A percentile compares a stretch with the other conserved stretches of the same genome.
phyloP scores from a whole-genome alignment of 1,284 basidiomycete species.

The Schizophyllum commune region DNA sequence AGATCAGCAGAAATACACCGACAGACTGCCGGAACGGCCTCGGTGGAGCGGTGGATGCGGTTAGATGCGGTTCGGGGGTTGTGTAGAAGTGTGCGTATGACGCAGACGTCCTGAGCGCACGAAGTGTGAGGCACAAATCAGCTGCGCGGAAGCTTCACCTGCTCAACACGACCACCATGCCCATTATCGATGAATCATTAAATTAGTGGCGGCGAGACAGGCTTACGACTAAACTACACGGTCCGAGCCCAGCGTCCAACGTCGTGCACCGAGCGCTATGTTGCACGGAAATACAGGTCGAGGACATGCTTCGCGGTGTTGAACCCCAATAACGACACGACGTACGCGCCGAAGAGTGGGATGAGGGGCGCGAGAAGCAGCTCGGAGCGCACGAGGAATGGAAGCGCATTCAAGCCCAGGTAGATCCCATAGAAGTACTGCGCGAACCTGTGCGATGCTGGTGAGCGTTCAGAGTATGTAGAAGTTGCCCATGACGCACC shows the following conservation, averaged over 20 bases:
- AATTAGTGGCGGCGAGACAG: neutral
- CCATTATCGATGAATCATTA: neutral
- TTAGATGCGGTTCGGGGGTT: no score
- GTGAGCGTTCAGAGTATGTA: neutral
- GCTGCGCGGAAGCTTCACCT: no score
- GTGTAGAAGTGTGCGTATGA: no score
- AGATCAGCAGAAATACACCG: no score
- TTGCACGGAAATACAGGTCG: conserved; percentile 69
- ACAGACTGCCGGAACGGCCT: no score
- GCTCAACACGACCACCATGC: no score
- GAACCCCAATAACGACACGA: conserved; percentile 84
- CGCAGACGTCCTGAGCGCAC: no score
- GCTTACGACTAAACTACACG: neutral
- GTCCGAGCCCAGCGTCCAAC: neutral
- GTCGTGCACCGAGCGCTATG: neutral
- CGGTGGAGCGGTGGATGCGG: no score
- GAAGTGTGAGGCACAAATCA: no score
- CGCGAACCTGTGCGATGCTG: conserved; percentile 43
- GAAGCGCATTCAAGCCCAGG: conserved; percentile 84
- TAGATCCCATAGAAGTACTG: conserved; percentile 91
- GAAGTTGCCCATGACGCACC: conserved; percentile 36
- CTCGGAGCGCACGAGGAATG: conserved; percentile 84
- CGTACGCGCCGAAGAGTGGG: conserved; percentile 77
- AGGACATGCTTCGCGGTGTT: conserved; percentile 79
- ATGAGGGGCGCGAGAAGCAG: conserved; percentile 81